Evolutionary conservation across 176 grass and related monocot genomes (phyloP).

Genomic region (Musa itinerans): DNA sequence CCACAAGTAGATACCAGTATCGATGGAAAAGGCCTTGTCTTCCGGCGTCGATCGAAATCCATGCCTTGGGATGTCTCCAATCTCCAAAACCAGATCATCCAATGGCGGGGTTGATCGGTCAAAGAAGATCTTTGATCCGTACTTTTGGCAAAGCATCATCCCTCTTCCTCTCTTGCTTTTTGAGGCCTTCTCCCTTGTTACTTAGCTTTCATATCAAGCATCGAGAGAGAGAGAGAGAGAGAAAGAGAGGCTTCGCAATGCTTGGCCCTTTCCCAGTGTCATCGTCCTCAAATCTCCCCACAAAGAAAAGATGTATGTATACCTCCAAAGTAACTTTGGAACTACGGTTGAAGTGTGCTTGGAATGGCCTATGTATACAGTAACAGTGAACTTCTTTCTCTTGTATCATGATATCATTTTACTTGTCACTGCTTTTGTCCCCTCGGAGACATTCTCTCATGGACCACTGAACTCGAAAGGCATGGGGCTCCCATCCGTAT

Average conservation of each 20-base stretch:
- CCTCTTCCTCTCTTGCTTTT: not conserved
- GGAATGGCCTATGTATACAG: not conserved
- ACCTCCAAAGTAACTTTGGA: conserved; percentile 2
- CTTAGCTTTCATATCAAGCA: not conserved
- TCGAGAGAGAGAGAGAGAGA: not conserved
- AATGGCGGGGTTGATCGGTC: not conserved
- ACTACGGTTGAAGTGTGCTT: not conserved
- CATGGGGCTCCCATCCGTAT: not conserved
- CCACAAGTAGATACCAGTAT: not conserved
- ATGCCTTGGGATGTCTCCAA: not conserved
- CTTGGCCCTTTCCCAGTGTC: not conserved
- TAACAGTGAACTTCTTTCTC: not conserved
- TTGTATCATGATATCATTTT: not conserved
- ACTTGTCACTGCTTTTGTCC: not conserved
- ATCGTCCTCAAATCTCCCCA: not conserved
- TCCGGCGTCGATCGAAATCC: not conserved
- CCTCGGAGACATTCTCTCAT: not conserved
- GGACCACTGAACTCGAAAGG: conserved; percentile 4
- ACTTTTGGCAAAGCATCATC: not conserved
- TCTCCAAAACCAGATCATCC: not conserved
- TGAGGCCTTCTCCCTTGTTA: not conserved
- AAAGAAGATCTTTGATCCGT: not conserved
- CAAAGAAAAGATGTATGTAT: not conserved
- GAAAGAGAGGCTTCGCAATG: not conserved
- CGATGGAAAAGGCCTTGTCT: not conserved